Evolutionary conservation across 2,329 filamentous ascomycete species (phyloP).

Genomic region (Colletotrichum sp.): DNA sequence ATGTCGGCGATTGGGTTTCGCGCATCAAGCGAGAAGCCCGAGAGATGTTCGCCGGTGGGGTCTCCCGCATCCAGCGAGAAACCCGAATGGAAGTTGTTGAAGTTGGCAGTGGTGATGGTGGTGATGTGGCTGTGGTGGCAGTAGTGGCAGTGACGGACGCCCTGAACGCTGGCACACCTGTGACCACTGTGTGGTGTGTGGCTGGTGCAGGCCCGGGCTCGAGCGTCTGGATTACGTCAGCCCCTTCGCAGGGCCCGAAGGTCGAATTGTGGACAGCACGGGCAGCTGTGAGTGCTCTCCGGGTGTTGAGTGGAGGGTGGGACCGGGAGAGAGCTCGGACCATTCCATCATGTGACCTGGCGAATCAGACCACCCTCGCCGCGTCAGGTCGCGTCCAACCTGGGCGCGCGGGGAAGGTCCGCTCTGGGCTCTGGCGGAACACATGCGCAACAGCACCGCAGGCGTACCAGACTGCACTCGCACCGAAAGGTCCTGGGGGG

Average conservation of each 20-base stretch:
- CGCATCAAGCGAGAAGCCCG: background rate
- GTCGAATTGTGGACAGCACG: too few species aligned
- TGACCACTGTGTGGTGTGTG: too few species aligned
- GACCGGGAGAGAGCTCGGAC: background rate
- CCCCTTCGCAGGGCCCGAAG: accelerated
- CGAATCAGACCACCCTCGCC: background rate
- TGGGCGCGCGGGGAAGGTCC: background rate
- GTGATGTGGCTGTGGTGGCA: background rate
- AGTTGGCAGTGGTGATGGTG: background rate
- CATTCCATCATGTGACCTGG: background rate
- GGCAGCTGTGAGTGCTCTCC: too few species aligned
- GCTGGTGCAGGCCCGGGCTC: too few species aligned
- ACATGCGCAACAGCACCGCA: background rate
- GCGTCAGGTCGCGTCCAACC: background rate
- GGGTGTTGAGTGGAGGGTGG: too few species aligned
- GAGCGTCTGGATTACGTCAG: background rate
- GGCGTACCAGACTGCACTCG: too few species aligned
- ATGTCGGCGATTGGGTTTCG: background rate
- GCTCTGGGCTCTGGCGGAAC: background rate
- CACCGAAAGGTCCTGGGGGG: too few species aligned
- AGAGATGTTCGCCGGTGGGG: background rate
- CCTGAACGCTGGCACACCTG: too few species aligned
- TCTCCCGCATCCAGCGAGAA: background rate
- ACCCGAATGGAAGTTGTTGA: background rate
- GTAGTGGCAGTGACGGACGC: background rate